Evolutionary conservation across 164 flowering plant species (phyloP).

Genomic region (Saururus chinensis): DNA sequence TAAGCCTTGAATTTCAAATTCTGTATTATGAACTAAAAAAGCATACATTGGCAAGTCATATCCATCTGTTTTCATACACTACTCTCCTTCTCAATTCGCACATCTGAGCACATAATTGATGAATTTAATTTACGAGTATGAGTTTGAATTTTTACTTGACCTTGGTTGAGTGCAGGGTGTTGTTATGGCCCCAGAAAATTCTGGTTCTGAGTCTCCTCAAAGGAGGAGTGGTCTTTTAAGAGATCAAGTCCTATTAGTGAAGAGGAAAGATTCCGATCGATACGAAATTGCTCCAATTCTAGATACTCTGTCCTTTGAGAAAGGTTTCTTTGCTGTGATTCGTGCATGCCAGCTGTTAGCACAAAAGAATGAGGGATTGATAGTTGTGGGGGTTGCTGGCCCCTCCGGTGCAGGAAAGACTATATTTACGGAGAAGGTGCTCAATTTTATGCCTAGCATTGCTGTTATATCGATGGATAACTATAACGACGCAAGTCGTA

Average conservation of each 20-base stretch:
- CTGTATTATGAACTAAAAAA: too few relatives aligned
- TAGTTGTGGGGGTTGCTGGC: slow-evolving; percentile 83
- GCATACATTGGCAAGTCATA: too few relatives aligned
- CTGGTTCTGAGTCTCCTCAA: slow-evolving; percentile 33
- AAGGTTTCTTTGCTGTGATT: slow-evolving; percentile 81
- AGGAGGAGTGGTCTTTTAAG: slow-evolving; percentile 55
- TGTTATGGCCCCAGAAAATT: slow-evolving; percentile 40
- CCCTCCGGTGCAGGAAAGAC: slow-evolving; percentile 99
- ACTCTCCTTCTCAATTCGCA: too few relatives aligned
- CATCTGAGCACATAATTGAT: too few relatives aligned
- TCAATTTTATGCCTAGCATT: slow-evolving; percentile 83
- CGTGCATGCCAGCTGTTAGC: slow-evolving; percentile 87
- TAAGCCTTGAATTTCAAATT: too few relatives aligned
- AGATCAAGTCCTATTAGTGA: slow-evolving; percentile 72
- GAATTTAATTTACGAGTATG: too few relatives aligned
- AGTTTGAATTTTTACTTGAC: not conserved
- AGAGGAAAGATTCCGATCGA: slow-evolving; percentile 60
- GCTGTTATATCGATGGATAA: slow-evolving; percentile 94
- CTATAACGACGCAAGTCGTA: slow-evolving; percentile 85
- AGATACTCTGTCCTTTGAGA: slow-evolving; percentile 74
- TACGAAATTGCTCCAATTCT: slow-evolving; percentile 68
- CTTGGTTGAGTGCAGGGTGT: not conserved
- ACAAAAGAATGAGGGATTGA: slow-evolving; percentile 80
- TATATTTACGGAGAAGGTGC: slow-evolving; percentile 79
- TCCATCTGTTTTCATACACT: too few relatives aligned